Evolutionary conservation across 2,329 filamentous ascomycete genomes (phyloP).

Genomic region (Chaetomium sp.): DNA sequence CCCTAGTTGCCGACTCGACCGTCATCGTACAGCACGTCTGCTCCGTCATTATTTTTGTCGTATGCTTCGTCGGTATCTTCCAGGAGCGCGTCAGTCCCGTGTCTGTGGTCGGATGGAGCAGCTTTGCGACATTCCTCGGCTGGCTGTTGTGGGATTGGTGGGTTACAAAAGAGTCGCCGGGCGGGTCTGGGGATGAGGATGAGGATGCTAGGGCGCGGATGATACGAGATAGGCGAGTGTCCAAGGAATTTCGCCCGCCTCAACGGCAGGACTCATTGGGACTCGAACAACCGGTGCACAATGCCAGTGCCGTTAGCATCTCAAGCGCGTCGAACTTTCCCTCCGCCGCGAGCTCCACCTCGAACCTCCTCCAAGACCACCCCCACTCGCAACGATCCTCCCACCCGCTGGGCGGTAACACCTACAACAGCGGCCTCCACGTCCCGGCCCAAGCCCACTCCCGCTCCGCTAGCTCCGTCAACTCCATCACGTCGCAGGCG

Average conservation of each 20-base stretch:
- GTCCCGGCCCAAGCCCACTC: constrained; percentile 52
- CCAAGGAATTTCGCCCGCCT: constrained; percentile 30
- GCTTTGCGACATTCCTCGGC: constrained; percentile 77
- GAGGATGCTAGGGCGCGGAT: constrained; percentile 42
- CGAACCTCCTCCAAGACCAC: constrained; percentile 44
- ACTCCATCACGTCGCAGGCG: constrained; percentile 47
- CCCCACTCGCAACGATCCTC: constrained; percentile 20
- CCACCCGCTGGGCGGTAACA: constrained; percentile 35
- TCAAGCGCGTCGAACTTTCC: constrained; percentile 38
- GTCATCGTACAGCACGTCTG: constrained; percentile 97
- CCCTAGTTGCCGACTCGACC: constrained; percentile 88
- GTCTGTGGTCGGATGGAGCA: constrained; percentile 85
- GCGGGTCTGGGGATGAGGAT: constrained; percentile 52
- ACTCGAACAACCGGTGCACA: constrained; percentile 24
- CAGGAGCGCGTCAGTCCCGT: constrained; percentile 85
- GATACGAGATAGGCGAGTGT: constrained; percentile 39
- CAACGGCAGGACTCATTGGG: constrained; percentile 31
- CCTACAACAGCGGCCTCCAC: constrained; percentile 38
- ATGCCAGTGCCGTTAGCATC: constrained; percentile 33
- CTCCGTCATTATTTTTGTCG: constrained; percentile 90
- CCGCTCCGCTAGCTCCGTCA: constrained; percentile 58
- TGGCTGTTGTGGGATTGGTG: constrained; percentile 93
- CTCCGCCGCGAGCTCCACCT: constrained; percentile 51
- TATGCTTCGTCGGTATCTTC: constrained; percentile 89
- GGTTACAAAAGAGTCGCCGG: constrained; percentile 67